Percentiles rank a stretch among this genome's conserved stretches.
Evolutionary conservation across 139 green algal genomes (phyloP).

Genomic region (Volvox africanus): DNA sequence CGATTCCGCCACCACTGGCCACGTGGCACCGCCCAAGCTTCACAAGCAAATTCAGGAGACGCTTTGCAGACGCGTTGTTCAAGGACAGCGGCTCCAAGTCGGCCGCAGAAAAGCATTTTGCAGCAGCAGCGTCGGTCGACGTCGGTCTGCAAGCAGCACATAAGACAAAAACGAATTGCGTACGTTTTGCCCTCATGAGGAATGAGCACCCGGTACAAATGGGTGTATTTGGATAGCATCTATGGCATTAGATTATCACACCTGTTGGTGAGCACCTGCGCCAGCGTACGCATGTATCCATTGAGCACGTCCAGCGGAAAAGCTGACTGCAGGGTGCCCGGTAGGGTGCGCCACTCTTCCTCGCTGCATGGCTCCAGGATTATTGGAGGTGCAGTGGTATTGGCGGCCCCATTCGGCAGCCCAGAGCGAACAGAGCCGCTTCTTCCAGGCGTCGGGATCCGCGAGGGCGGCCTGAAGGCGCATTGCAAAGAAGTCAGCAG

Average conservation of each 20-base stretch:
- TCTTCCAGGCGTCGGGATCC: not conserved
- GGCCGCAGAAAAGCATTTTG: not conserved
- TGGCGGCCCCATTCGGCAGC: not conserved
- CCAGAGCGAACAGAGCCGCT: not conserved
- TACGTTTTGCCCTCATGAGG: no score
- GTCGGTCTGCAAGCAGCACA: no score
- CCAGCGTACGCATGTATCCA: not conserved
- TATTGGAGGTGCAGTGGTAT: not conserved
- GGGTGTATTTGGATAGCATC: no score
- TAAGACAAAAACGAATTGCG: no score
- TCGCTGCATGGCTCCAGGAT: slow-evolving; percentile 3
- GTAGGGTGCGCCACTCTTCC: slow-evolving; percentile 25
- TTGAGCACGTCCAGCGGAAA: slow-evolving; percentile 25
- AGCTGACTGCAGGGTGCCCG: not conserved
- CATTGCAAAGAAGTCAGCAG: no score
- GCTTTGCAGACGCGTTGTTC: not conserved
- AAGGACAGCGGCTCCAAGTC: not conserved
- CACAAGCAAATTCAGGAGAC: slow-evolving; percentile 42
- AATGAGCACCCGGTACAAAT: no score
- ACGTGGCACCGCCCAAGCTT: slow-evolving; percentile 47
- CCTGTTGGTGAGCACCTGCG: not conserved
- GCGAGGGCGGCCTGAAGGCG: no score
- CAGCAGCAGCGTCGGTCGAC: not conserved
- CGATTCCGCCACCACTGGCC: not conserved
- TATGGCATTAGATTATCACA: not conserved